Evolutionary conservation across 768 basidiomycete genomes (phyloP), one percentile per base, ranked within the genome.

Genomic region (Kwoniella pini): DNA sequence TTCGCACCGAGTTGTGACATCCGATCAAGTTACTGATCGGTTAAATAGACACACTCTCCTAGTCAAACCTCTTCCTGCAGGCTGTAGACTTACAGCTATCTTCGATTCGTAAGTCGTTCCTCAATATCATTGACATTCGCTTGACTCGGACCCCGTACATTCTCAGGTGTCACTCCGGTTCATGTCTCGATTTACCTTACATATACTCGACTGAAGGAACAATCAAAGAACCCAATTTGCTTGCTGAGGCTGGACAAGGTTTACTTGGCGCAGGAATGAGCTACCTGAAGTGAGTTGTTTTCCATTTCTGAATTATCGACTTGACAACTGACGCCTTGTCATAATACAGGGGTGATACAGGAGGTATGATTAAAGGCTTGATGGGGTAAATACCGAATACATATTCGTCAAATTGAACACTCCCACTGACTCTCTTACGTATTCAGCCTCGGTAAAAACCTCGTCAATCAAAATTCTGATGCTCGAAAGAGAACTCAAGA

Each of bases 131-230:
- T 9, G 4, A 49, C 12, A 42, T 42, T n/a, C n/a, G n/a, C n/a
- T n/a, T 42, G 40, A 42, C 40, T 42, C 17, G 2, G 26, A 46
- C 17, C 2, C 24, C 19, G 11, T n/a, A 36, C 31, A n/a, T n/a
- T n/a, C n/a, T n/a, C n/a, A 65, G 63, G 17, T 70, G 77, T 64
- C 77, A 78, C 63, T 75, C 74, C 7, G 77, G 75, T 1, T 67
- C 72, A 4, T 88, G 86, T 2, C 83, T 94, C 19, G 92, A 81
- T 60, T 62, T 81, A 26, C 80, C 80, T 12, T 81, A 80, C 69
- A 67, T 73, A 60, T 97, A 97, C 80, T 91, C 91, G 21, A 95
- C 92, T 6, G 91, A 97, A 80, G 93, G 93, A 49, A 92, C 90
- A 74, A 80, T 97, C 75, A 96, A 97, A 78, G 92, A 96, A 75